phyloP scores from a whole-genome alignment of 139 green algal genomes.

The Marvania coccoides region DNA sequence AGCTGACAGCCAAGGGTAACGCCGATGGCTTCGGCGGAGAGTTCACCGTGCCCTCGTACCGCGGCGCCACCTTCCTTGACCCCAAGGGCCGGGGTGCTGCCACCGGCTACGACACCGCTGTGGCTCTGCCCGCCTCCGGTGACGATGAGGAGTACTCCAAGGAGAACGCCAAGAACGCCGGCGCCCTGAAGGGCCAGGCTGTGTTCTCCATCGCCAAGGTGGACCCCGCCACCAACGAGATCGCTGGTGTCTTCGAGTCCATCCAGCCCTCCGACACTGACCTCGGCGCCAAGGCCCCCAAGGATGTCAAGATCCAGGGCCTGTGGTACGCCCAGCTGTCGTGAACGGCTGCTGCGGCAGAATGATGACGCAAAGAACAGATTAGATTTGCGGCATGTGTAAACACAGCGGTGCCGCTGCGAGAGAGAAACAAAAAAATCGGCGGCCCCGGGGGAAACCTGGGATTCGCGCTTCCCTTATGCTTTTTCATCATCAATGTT shows the following conservation, averaged over 20 bases:
- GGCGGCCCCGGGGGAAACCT: neutral
- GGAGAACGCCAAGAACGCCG: conserved; percentile 93
- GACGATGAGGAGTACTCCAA: conserved; percentile 77
- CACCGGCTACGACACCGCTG: conserved; percentile 93
- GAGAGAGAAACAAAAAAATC: neutral
- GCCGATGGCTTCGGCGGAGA: conserved; percentile 86
- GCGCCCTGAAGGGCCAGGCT: conserved; percentile 74
- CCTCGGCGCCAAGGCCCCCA: conserved; percentile 94
- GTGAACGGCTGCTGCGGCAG: neutral
- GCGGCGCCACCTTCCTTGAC: conserved; percentile 98
- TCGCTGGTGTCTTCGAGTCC: conserved; percentile 96
- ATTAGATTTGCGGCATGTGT: neutral
- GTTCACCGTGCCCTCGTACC: conserved; percentile 98
- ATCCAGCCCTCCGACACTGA: conserved; percentile 99
- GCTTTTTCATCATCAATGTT: too few relatives aligned
- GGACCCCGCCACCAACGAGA: conserved; percentile 83
- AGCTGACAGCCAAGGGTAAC: conserved; percentile 76
- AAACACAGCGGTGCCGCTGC: neutral
- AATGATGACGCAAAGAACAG: neutral
- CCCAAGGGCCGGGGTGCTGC: conserved; percentile 96
- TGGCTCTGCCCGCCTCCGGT: conserved; percentile 80
- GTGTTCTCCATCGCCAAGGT: conserved; percentile 94
- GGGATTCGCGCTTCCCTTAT: too few relatives aligned
- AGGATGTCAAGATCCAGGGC: conserved; percentile 99
- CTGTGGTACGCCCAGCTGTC: conserved; percentile 83